Conservation (phyloP, 2,329 filamentous ascomycete genomes). For the Pyrenochaeta sp. region DNA sequence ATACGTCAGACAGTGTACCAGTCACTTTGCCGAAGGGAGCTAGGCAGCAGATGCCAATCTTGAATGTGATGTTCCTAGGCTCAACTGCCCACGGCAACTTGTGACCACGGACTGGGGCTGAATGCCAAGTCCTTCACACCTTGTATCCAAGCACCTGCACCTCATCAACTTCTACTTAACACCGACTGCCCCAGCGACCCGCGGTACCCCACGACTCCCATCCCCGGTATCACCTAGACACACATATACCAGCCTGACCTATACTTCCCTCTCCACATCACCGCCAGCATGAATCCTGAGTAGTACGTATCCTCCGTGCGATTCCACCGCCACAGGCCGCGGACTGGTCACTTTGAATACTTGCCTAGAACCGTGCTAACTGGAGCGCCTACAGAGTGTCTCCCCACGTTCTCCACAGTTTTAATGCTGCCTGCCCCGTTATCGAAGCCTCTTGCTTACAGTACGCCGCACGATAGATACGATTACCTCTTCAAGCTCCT, state of each 20-base stretch:
- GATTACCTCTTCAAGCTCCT: conserved; percentile 99
- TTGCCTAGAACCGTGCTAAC: conserved; percentile 34
- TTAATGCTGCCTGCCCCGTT: conserved; percentile 8
- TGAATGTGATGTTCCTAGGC: conserved; percentile 32
- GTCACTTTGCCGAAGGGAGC: conserved; percentile 9
- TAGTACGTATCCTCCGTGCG: conserved; percentile 69
- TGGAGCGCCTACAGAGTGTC: conserved; percentile 33
- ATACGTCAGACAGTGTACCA: conserved; percentile 19
- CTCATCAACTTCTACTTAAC: conserved; percentile 25
- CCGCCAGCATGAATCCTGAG: conserved; percentile 85
- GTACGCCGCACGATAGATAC: conserved; percentile 73
- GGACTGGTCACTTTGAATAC: conserved; percentile 13
- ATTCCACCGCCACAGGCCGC: conserved; percentile 40
- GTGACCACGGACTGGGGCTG: conserved; percentile 31
- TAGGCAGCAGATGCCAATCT: conserved; percentile 23
- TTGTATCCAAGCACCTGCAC: conserved; percentile 24
- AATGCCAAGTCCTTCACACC: conserved; percentile 30
- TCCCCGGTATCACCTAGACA: conserved; percentile 17
- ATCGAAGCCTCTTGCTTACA: conserved; percentile 29
- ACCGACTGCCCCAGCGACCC: conserved; percentile 34
- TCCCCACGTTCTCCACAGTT: conserved; percentile 4
- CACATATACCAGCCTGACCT: conserved; percentile 17
- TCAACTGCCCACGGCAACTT: conserved; percentile 28
- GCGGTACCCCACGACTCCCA: conserved; percentile 32
- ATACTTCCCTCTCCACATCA: conserved; percentile 14